A percentile compares a stretch with the other conserved stretches of the same genome.
phyloP scores from a whole-genome alignment of 805 yeast genomes.

The Priceomyces fermenticarens region DNA sequence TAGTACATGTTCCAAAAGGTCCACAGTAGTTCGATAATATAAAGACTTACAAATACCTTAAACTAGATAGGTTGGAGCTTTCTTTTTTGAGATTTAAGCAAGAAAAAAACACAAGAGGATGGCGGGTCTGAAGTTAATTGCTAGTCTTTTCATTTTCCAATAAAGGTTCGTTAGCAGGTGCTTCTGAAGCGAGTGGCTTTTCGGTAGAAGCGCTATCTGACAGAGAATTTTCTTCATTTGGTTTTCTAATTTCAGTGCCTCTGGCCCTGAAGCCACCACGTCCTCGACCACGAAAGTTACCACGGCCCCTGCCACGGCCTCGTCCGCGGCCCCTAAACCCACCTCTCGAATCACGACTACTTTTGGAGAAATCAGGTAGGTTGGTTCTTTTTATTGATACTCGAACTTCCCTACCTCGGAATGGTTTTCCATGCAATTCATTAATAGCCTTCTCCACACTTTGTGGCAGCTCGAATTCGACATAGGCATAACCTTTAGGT shows the following conservation, averaged over 20 bases:
- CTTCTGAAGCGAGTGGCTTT: neutral
- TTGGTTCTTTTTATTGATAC: constrained; percentile 55
- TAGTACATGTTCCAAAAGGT: too few relatives aligned
- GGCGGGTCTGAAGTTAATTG: too few relatives aligned
- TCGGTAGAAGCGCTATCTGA: neutral
- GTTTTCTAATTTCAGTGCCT: neutral
- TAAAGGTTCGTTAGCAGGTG: neutral
- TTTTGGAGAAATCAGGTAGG: constrained; percentile 42
- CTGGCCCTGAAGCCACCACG: constrained; percentile 15
- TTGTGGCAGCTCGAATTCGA: constrained; percentile 48
- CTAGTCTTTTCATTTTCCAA: too few relatives aligned
- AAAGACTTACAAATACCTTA: neutral
- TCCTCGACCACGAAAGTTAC: constrained; percentile 32
- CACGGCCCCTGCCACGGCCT: constrained; percentile 28
- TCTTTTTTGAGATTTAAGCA: too few relatives aligned
- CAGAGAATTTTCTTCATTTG: too few relatives aligned
- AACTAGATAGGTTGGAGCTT: too few relatives aligned
- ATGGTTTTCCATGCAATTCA: constrained; percentile 35
- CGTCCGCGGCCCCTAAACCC: constrained; percentile 24
- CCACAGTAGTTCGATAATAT: neutral
- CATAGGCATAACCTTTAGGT: constrained; percentile 61
- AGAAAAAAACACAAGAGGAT: too few relatives aligned
- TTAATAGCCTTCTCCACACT: constrained; percentile 47
- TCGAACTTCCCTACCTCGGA: constrained; percentile 46
- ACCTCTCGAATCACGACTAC: constrained; percentile 23